Conservation (phyloP, 2,329 filamentous ascomycete genomes). For the Bipolaris victoriae region DNA sequence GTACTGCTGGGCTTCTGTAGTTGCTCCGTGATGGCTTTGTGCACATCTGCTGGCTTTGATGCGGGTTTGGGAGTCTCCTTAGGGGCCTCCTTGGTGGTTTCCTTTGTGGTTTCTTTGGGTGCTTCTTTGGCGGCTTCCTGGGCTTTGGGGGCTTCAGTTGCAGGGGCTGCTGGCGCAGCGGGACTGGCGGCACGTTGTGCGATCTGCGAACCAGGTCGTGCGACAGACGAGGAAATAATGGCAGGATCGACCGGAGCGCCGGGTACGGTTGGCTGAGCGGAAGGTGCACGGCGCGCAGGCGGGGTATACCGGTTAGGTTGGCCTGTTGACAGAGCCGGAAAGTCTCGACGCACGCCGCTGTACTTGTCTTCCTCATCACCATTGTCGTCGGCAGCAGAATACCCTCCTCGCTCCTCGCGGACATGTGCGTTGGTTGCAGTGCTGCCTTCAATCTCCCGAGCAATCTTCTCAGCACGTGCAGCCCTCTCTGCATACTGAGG, state of each 20-base stretch:
- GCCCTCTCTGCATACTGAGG: conserved; percentile 80
- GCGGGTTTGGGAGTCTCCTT: conserved; percentile 21
- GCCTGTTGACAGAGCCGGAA: conserved; percentile 68
- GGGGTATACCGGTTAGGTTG: conserved; percentile 82
- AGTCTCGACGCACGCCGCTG: conserved; percentile 83
- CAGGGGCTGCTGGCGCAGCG: conserved; percentile 25
- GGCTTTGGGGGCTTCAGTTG: conserved; percentile 23
- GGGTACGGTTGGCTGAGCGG: conserved; percentile 72
- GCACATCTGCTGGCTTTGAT: conserved; percentile 22
- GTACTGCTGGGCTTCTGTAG: conserved; percentile 38
- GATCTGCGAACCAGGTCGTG: conserved; percentile 52
- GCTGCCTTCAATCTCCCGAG: conserved; percentile 85
- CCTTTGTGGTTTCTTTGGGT: conserved; percentile 4
- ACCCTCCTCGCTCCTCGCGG: conserved; percentile 83
- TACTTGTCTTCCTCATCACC: conserved; percentile 96
- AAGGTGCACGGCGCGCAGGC: conserved; percentile 81
- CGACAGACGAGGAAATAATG: conserved; percentile 85
- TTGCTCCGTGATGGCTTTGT: conserved; percentile 33
- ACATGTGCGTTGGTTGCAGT: conserved; percentile 78
- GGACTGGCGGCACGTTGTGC: conserved; percentile 32
- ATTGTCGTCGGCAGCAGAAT: conserved; percentile 67
- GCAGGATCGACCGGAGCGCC: conserved; percentile 84
- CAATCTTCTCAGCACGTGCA: conserved; percentile 78
- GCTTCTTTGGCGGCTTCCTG: conserved; percentile 9
- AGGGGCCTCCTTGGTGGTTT: not conserved